Evolutionary conservation across 2,329 filamentous ascomycete genomes (phyloP), one percentile per base, ranked within the genome.

Genomic region (Bipolaris victoriae): DNA sequence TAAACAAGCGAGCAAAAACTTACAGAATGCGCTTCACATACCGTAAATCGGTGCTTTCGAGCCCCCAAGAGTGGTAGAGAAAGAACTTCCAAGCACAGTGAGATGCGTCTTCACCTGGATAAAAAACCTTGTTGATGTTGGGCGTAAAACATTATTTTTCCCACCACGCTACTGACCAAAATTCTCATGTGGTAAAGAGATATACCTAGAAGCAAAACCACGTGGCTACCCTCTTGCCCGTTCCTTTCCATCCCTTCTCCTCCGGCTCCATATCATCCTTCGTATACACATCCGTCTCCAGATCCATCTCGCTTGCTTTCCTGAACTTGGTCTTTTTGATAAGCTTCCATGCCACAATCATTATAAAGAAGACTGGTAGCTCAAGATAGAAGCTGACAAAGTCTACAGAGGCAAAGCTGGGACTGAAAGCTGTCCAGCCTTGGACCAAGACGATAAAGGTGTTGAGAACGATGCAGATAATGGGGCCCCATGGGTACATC

Each of bases 401-500:
- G 15, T 80, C 78, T 16, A 80, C 68, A 2, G 77, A 69, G 36
- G 58, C 68, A 62, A 80, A 84, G 0, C 60, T 72, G 2, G 71
- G 73, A 37, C 74, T 77, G 59, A 91, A 92, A 0, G 88, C 88
- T 1, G 60, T 65, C 68, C 69, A 73, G 5, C 71, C 71, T 46
- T 72, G 70, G 1, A 72, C 68, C 7, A 73, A 45, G 1, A 73
- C 67, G 15, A 73, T 67, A 50, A 73, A 72, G 18, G 39, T 63
- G 43, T 71, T 73, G 7, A 71, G 52, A 1, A 67, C 52, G 0
- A 73, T 51, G 49, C 65, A 69, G 15, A 72, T 15, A 7, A 64
- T 52, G 85, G 76, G 74, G 81, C 86, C 68, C 78, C 71, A 79
- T 84, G 85, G 85, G 43, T 73, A 72, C 11, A 79, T 78, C 64